These are phyloP conservation scores for Verticillium klebahnii DNA, from an alignment of 2,329 filamentous ascomycete species.

Conservation along the genomic window DNA sequence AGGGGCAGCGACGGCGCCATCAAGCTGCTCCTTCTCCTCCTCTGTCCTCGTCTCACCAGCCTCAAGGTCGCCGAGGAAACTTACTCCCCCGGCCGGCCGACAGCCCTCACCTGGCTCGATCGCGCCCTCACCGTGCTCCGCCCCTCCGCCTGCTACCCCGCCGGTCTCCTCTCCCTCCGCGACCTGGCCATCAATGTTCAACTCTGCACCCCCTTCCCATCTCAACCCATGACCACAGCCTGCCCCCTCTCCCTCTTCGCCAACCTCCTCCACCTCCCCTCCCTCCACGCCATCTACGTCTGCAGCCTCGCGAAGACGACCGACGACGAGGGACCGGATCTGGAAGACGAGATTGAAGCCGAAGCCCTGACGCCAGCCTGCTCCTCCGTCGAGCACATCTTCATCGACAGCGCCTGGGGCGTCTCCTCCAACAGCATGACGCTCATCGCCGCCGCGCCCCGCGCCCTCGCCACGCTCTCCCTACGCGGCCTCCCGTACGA, in stretches of 20 bases:
- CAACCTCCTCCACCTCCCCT: background rate
- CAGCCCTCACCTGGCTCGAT: background rate
- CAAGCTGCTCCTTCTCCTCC: background rate
- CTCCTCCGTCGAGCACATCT: slow-evolving; percentile 1
- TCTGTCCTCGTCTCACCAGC: slow-evolving; percentile 1
- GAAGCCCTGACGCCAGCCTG: background rate
- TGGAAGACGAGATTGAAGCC: background rate
- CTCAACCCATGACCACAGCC: background rate
- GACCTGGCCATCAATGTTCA: background rate
- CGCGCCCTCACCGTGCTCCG: background rate
- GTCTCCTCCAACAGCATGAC: background rate
- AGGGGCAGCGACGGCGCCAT: slow-evolving; percentile 1
- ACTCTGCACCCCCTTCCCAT: background rate
- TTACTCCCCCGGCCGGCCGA: background rate
- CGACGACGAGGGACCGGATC: no score
- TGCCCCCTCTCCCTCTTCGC: background rate
- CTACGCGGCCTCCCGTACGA: background rate
- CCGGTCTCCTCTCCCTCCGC: background rate
- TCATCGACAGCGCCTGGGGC: background rate
- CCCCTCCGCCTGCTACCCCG: background rate
- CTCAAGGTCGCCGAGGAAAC: background rate
- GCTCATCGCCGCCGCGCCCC: background rate
- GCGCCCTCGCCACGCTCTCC: background rate
- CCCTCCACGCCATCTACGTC: background rate
- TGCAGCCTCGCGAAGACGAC: background rate